Evolutionary conservation across 1,284 basidiomycete genomes (phyloP), one percentile per base, ranked within the genome.

Genomic region (Melanopsichium pennsylvanicum): DNA sequence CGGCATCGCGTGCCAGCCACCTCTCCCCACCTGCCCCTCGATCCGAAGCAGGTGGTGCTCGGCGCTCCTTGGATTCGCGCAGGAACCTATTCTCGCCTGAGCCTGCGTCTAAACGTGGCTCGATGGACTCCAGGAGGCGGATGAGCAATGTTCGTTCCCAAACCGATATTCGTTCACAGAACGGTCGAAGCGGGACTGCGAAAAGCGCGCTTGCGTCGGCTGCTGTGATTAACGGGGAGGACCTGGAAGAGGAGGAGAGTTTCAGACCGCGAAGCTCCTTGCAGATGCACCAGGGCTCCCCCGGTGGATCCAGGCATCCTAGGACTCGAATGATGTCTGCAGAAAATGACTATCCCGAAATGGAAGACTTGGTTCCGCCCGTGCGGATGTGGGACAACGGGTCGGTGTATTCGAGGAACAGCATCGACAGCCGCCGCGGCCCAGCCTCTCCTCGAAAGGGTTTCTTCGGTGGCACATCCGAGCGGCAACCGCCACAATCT

Each of bases 301-400:
- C 38, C 0, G 19, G 22, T 22, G 42, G 59, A 21, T 47, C 51
- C 3, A 31, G 42, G 10, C 46, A 50, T 10, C 33, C 47, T 5
- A 45, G 46, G 2, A 56, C 43, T 32, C 42, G 52, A 21, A 34
- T 46, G 27, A 37, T 50, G 22, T 49, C 46, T 4, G 37, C 38
- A 9, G 27, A 40, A 12, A 25, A 38, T 3, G 54, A 40, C 25
- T 67, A 67, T 45, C 51, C 51, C 5, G 56, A 67, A 16, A 59
- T 67, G 47, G 63, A 67, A 35, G 63, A 67, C 27, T 43, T 67
- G 0, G 56, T 67, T 2, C 63, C 63, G 21, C 63, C 63, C 13
- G 10, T 48, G 12, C 42, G 56, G 4, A 31, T 25, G 5, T 67
- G 47, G 51, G 63, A 60, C 13, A 21, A 9, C 5, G 54, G 48